Conservation (phyloP, 2,329 filamentous ascomycete species). For the Diaporthe citrichinensis region DNA sequence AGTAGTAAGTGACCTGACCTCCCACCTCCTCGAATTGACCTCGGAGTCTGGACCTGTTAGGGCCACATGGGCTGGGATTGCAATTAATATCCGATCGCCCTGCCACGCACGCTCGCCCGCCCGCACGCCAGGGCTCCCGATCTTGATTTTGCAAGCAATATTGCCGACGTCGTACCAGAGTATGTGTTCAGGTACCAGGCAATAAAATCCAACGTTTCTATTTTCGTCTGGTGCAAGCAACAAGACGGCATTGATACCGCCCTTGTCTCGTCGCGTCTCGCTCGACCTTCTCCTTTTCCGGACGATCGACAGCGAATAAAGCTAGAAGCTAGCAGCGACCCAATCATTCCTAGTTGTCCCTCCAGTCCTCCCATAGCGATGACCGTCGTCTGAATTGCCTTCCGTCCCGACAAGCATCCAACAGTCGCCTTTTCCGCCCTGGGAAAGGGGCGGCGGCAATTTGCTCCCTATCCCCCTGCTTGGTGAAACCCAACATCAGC, state of each 20-base stretch:
- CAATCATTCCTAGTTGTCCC: neutral
- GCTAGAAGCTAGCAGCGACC: neutral
- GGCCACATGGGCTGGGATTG: conserved; percentile 4
- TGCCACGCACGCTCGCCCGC: conserved; percentile 12
- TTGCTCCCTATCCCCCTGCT: neutral
- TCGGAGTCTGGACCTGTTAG: neutral
- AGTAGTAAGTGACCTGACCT: conserved; percentile 4
- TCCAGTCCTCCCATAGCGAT: neutral
- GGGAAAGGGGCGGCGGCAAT: conserved; percentile 14
- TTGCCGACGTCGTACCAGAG: neutral
- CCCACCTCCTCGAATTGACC: neutral
- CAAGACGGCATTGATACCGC: conserved; percentile 12
- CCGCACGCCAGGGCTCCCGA: neutral
- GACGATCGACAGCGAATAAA: conserved; percentile 3
- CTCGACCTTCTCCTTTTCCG: conserved; percentile 21
- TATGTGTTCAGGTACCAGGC: neutral
- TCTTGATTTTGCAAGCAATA: conserved; percentile 12
- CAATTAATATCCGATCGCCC: conserved; percentile 29
- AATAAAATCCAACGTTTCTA: conserved; percentile 11
- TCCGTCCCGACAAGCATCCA: conserved; percentile 21
- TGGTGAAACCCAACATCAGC: conserved; percentile 5
- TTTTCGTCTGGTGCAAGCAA: conserved; percentile 24
- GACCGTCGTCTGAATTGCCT: conserved; percentile 5
- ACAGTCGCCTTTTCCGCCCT: neutral
- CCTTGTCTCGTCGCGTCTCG: conserved; percentile 30